Percentiles rank a stretch among this genome's conserved stretches.
Evolutionary conservation across 805 yeast genomes (phyloP).

Genomic region (Saccharomycopsis capsularis): DNA sequence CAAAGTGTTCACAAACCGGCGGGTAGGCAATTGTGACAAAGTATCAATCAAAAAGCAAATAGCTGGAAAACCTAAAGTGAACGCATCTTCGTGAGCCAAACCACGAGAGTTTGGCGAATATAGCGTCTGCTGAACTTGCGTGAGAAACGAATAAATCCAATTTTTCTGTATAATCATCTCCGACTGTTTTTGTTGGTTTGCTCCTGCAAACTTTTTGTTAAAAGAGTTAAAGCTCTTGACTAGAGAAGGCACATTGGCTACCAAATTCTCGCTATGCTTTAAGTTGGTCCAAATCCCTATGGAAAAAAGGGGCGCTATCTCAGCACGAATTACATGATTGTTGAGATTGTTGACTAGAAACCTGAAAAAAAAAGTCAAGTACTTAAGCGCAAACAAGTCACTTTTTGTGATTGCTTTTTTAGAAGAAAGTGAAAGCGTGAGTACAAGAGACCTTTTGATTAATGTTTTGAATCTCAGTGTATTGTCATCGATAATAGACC

Average conservation of each 20-base stretch:
- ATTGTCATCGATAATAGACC: constrained; percentile 19
- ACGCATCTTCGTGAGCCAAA: too few relatives aligned
- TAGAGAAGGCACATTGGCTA: constrained; percentile 16
- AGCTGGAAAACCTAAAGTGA: too few relatives aligned
- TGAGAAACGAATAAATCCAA: constrained; percentile 26
- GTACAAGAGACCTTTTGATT: constrained; percentile 1
- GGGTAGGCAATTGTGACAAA: constrained; percentile 34
- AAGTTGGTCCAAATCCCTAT: constrained; percentile 31
- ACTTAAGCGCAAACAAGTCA: not conserved
- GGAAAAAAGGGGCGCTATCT: constrained; percentile 30
- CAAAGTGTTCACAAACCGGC: constrained; percentile 30
- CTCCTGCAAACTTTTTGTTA: constrained; percentile 15
- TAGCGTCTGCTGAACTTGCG: constrained; percentile 15
- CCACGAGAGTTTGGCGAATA: too few relatives aligned
- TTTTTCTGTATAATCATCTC: constrained; percentile 23
- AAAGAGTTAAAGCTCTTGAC: constrained; percentile 22
- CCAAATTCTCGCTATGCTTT: constrained; percentile 19
- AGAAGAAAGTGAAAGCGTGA: not conserved
- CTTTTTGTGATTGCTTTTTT: not conserved
- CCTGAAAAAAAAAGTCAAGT: not conserved
- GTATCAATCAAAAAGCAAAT: constrained; percentile 25
- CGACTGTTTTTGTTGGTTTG: constrained; percentile 19
- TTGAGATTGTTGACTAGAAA: not conserved
- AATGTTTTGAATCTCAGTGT: constrained; percentile 15
- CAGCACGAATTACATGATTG: constrained; percentile 22